Base-by-base conservation (phyloP, 768 basidiomycete species). In the Podaxis sp. region DNA sequence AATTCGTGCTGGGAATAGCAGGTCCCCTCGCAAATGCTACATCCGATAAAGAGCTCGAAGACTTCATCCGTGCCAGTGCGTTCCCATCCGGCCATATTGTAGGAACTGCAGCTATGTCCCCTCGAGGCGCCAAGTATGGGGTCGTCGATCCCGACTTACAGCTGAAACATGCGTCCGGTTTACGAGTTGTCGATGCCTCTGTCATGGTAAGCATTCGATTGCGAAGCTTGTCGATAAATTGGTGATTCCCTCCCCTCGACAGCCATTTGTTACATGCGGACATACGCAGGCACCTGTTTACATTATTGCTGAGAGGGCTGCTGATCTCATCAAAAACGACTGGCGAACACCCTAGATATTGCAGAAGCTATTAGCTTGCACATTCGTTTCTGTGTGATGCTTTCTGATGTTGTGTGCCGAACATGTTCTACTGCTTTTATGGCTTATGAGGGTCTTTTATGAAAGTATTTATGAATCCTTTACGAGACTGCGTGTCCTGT, bases 111-210 rank as follows among this genome's bases (percentile, higher is more conserved):
- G 67, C 65, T 9, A 76, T 79, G 72, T 74, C 75, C 12, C 63
- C 71, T 0, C 41, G 59, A 15, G 62, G 64, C 22, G 72, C 75
- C 2, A 52, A 61, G 2, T 66, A 61, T 40, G 78, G 78, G 25
- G 78, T 78, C 22, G 74, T 79, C 15, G 73, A 78, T 58, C 71
- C 76, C 12, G 69, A 77, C 57, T 66, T 81, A 29, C 65, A 60
- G 4, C 72, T 80, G 4, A 79, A 80, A 63, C 72, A 74, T 4
- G 68, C 72, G 0, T 58, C 58, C 6, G 78, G 76, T 5, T 59
- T 81, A n/a, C 72, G 80, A 6, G 68, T 81, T 41, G 77, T 80
- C 17, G 79, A 81, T 69, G 75, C 74, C 2, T 78, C 77, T 6
- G 72, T 74, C 61, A 63, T 74, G 63, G 78, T 76, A 55, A 64